Conservation (phyloP, 2,329 filamentous ascomycete species). For the Colletotrichum lini region DNA sequence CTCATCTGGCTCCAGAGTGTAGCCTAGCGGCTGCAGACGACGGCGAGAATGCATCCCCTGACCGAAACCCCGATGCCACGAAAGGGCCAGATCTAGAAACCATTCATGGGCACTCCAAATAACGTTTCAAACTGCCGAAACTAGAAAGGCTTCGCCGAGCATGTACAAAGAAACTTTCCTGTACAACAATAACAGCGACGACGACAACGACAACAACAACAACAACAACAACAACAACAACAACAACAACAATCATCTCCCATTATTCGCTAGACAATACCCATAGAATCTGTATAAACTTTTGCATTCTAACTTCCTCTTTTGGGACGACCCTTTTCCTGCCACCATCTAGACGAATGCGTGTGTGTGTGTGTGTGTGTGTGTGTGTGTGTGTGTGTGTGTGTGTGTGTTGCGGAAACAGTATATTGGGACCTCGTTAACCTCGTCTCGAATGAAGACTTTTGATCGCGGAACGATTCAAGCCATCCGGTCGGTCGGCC, state of each 20-base stretch:
- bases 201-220: not conserved
- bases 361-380: too few species aligned
- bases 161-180: conserved; percentile 1
- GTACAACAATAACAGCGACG: not conserved
- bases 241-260: too few species aligned
- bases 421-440: too few species aligned
- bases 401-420: too few species aligned
- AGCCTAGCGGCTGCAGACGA: not conserved
- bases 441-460: too few species aligned
- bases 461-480: too few species aligned
- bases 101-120: not conserved
- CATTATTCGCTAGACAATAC: not conserved
- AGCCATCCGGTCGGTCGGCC: too few species aligned
- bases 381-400: too few species aligned
- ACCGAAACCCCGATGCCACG: not conserved
- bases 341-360: too few species aligned
- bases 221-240: not conserved
- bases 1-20: conserved; percentile 2
- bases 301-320: not conserved
- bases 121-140: not conserved
- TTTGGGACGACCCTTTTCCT: too few species aligned
- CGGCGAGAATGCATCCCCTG: not conserved
- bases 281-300: not conserved
- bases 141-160: not conserved
- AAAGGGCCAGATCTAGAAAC: not conserved